A percentile compares a stretch with the other conserved stretches of the same genome.
Evolutionary conservation across 108 stramenopile species (phyloP).

Genomic region (Epipyxis sp.): DNA sequence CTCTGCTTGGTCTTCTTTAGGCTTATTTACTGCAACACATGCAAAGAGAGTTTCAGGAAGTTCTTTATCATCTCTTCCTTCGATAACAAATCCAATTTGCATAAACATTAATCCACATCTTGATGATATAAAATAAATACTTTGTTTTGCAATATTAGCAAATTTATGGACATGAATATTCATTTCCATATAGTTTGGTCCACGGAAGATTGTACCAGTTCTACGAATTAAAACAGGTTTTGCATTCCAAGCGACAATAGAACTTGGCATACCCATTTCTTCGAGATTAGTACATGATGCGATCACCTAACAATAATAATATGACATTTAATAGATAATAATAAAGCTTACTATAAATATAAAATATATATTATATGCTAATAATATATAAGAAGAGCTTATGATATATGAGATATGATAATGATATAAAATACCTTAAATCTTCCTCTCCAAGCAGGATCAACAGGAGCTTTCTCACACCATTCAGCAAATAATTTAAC

Average conservation of each 20-base stretch:
- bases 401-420: constrained; percentile 50
- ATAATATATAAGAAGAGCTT: too few relatives aligned
- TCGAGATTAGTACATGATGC: constrained; percentile 18
- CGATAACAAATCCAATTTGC: constrained; percentile 65
- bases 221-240: constrained; percentile 68
- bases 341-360: neutral
- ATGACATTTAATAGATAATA: neutral
- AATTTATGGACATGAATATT: constrained; percentile 61
- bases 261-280: constrained; percentile 47
- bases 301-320: constrained; percentile 35
- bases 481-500: constrained; percentile 60
- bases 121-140: constrained; percentile 59
- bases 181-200: constrained; percentile 58
- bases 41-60: constrained; percentile 54
- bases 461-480: constrained; percentile 56
- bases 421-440: constrained; percentile 59
- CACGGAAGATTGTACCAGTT: constrained; percentile 54
- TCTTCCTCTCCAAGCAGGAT: constrained; percentile 57
- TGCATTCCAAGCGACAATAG: constrained; percentile 61
- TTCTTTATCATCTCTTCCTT: constrained; percentile 59
- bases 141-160: constrained; percentile 64
- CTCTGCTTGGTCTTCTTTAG: constrained; percentile 28
- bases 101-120: constrained; percentile 59
- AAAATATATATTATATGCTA: neutral
- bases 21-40: constrained; percentile 25